Evolutionary conservation across 2,329 filamentous ascomycete genomes (phyloP).

Genomic region (Talaromyces sp.): DNA sequence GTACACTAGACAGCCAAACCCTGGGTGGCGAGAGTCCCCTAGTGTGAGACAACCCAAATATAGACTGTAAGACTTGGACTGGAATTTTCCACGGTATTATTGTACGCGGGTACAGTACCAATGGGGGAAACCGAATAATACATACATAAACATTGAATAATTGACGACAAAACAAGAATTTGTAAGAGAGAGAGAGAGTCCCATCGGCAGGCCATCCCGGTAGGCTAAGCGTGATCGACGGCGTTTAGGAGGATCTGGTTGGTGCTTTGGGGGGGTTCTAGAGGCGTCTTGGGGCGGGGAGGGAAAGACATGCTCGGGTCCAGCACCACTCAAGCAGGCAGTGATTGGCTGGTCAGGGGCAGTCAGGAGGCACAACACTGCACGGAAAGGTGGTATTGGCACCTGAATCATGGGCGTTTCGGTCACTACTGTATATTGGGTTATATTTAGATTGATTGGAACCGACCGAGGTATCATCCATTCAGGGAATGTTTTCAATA

Average conservation of each 20-base stretch:
- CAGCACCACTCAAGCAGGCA: neutral
- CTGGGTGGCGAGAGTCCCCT: slow-evolving; percentile 6
- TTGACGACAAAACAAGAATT: too few species aligned
- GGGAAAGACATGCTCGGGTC: neutral
- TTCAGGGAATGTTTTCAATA: too few species aligned
- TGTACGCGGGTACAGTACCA: too few species aligned
- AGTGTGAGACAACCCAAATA: slow-evolving; percentile 27
- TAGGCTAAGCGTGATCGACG: too few species aligned
- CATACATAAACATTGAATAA: too few species aligned
- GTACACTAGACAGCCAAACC: neutral
- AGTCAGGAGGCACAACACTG: too few species aligned
- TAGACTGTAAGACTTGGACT: slow-evolving; percentile 10
- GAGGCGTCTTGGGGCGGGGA: neutral
- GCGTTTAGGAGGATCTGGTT: too few species aligned
- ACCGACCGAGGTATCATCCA: too few species aligned
- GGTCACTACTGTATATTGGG: neutral
- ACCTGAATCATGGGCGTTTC: neutral
- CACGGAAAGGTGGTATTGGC: neutral
- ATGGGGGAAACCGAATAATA: too few species aligned
- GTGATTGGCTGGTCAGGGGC: neutral
- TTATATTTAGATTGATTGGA: too few species aligned
- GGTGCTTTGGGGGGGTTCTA: neutral
- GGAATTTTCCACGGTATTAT: too few species aligned
- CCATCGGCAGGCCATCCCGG: too few species aligned
- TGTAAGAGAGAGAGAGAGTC: neutral